Evolutionary conservation across 2,329 filamentous ascomycete species (phyloP), one percentile per base, ranked within the genome.

Genomic region (Neonectria coccinea): DNA sequence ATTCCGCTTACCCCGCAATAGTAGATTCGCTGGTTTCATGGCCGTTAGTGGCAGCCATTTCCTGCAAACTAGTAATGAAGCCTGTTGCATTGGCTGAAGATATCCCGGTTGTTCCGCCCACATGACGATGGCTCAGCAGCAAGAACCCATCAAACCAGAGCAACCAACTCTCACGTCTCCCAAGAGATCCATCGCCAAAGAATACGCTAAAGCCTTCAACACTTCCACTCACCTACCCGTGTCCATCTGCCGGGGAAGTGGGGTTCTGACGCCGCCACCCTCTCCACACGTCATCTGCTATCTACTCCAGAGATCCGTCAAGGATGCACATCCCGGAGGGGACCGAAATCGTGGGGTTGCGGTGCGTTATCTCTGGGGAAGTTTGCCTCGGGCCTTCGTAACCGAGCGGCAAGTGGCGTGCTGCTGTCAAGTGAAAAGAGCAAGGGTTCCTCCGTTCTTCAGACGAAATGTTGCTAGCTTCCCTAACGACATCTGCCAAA

Each of bases 231-330:
- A 10, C 55, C 3, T 55, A 64, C 51, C 62, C 62, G 62, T 53
- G 44, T 18, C 39, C 45, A 64, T 22, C 33, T 64, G 62, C 62
- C 62, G 62, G 53, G 22, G 8, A 41, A 14, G 62, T 56, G 62
- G 62, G 42, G 56, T 56, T 51, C 10, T 5, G 29, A 31, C 7
- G 22, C 41, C 14, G 8, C n/a, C n/a, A 53, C 53, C 12, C 47
- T 12, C 55, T 20, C 45, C 51, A 41, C 29, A 41, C 39, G 44
- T 39, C 60, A 53, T 39, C 33, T 29, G 55, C 59, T 36, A 18
- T 12, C 29, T 31, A 29, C 47, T 31, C 14, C n/a, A 51, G 47
- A 33, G 52, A 47, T 45, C n/a, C 52, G 25, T 56, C 27, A 18
- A 11, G 45, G 20, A 22, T 56, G 20, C 27, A 16, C 18, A 16